A percentile compares a stretch with the other conserved stretches of the same genome.
These are phyloP conservation scores for Poa pratensis DNA, from an alignment of 176 grass and related monocot species.

Conservation along the genomic window DNA sequence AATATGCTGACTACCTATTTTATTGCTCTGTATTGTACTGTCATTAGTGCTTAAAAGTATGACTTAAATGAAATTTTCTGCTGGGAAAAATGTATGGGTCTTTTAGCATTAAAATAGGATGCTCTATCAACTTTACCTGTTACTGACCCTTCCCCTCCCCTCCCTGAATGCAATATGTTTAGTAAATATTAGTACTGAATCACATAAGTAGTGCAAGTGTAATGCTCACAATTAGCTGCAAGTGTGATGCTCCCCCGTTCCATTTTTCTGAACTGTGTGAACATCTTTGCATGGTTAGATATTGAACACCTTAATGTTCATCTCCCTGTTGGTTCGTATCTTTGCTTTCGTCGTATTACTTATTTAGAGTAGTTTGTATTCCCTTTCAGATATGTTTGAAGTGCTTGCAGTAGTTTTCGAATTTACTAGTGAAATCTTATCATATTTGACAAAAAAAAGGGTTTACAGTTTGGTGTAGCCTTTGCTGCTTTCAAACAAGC, in stretches of 20 bases:
- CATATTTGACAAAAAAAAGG: background rate
- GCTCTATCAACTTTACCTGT: background rate
- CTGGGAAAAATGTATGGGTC: constrained; percentile 12
- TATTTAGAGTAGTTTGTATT: constrained; percentile 4
- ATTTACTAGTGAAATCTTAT: background rate
- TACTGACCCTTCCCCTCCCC: background rate
- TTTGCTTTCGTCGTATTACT: constrained; percentile 16
- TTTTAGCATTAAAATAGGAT: constrained; percentile 17
- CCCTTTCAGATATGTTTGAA: background rate
- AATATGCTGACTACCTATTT: constrained; percentile 3
- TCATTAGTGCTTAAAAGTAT: background rate
- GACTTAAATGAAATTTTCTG: constrained; percentile 13
- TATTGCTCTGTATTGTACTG: background rate
- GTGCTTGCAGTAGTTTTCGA: background rate
- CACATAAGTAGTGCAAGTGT: background rate
- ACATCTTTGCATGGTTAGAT: background rate
- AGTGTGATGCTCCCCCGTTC: background rate
- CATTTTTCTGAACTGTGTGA: background rate
- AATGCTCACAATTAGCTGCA: constrained; percentile 13
- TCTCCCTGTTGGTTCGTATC: background rate
- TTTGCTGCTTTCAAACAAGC: background rate
- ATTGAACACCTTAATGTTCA: background rate
- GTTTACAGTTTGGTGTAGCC: background rate
- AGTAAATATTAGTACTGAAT: background rate
- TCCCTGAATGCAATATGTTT: background rate